Percentiles rank a stretch among this genome's conserved stretches.
phyloP scores from a whole-genome alignment of 2,329 filamentous ascomycete genomes.

The Gnomoniopsis smithogilvyi region DNA sequence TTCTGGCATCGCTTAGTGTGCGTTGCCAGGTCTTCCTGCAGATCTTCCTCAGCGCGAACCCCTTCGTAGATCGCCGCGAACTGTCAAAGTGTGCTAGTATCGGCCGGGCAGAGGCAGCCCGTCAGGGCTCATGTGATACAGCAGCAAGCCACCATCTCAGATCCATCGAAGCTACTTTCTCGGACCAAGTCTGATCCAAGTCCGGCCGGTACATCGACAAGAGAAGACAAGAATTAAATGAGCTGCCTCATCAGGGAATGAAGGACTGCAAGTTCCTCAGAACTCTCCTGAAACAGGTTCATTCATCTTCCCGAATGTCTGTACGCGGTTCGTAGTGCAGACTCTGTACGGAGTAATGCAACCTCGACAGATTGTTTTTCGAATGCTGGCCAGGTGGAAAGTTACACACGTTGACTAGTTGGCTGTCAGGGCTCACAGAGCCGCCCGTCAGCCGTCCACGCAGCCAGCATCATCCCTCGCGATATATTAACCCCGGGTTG shows the following conservation, averaged over 20 bases:
- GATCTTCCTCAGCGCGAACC: not conserved
- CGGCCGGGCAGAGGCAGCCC: not conserved
- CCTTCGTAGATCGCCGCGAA: not conserved
- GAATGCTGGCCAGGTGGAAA: not conserved
- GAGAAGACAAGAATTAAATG: not conserved
- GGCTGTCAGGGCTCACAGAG: not conserved
- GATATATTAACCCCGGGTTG: not conserved
- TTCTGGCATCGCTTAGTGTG: not conserved
- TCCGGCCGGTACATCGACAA: not conserved
- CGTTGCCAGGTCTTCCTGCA: not conserved
- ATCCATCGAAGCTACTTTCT: not conserved
- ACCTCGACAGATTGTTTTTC: not conserved
- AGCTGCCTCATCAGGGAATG: not conserved
- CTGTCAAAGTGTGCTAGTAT: not conserved
- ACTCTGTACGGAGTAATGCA: not conserved
- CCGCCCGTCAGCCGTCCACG: not conserved
- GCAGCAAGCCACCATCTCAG: constrained; percentile 8
- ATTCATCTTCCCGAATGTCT: not conserved
- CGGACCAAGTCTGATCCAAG: not conserved
- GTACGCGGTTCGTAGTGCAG: not conserved
- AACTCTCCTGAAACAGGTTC: constrained; percentile 2
- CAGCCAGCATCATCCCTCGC: constrained; percentile 6
- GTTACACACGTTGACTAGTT: not conserved
- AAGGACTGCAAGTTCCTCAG: not conserved
- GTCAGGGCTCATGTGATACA: constrained; percentile 1